phyloP scores from a whole-genome alignment of 2,329 filamentous ascomycete genomes.

The Exophiala alcalophila region DNA sequence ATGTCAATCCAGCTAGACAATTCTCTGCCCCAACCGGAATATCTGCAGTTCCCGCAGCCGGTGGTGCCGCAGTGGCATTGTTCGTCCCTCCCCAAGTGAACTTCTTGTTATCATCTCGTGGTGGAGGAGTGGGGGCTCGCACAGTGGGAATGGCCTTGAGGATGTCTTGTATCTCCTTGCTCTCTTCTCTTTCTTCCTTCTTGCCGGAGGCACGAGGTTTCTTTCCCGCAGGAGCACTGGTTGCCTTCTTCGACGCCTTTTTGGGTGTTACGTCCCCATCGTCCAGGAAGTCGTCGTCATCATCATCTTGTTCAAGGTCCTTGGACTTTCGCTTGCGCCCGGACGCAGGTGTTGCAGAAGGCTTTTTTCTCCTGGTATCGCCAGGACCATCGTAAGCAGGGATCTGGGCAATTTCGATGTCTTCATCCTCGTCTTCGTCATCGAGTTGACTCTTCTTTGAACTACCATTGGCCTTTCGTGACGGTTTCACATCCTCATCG shows the following conservation, averaged over 20 bases:
- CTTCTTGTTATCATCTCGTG: constrained; percentile 67
- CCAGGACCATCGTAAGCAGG: constrained; percentile 32
- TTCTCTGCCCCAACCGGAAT: constrained; percentile 82
- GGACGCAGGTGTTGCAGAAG: constrained; percentile 31
- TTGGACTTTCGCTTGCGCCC: constrained; percentile 58
- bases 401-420: constrained; percentile 28
- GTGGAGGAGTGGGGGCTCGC: constrained; percentile 76
- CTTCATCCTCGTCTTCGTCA: constrained; percentile 35
- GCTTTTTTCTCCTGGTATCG: constrained; percentile 38
- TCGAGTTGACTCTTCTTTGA: constrained; percentile 28
- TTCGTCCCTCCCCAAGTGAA: constrained; percentile 53
- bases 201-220: constrained; percentile 59
- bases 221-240: constrained; percentile 38
- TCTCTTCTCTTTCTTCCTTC: constrained; percentile 65
- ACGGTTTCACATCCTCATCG: constrained; percentile 49
- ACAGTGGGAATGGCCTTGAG: constrained; percentile 83
- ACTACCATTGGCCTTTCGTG: constrained; percentile 28
- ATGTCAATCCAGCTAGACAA: constrained; percentile 82
- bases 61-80: constrained; percentile 60
- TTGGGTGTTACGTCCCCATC: constrained; percentile 56
- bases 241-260: constrained; percentile 41
- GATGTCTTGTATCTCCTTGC: constrained; percentile 73
- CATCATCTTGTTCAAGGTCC: constrained; percentile 51
- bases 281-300: constrained; percentile 31
- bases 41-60: constrained; percentile 62